These are phyloP conservation scores for Hyphopichia pseudoburtonii DNA, from an alignment of 1,139 yeast species.

Conservation along the genomic window DNA sequence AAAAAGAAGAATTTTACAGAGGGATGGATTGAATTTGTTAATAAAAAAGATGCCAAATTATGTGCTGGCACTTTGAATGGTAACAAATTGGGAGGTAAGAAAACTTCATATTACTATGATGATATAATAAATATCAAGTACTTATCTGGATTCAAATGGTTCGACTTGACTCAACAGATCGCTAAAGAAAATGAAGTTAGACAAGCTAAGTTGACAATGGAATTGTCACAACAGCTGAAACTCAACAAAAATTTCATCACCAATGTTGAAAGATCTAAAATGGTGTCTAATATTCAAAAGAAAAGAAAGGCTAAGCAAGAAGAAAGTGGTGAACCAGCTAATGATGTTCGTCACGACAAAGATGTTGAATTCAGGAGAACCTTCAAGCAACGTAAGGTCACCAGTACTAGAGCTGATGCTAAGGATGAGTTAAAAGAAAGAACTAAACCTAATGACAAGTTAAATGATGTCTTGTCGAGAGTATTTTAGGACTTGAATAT, in stretches of 20 bases:
- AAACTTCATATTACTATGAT: conserved; percentile 90
- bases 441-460: conserved; percentile 41
- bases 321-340: conserved; percentile 10
- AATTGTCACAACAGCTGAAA: conserved; percentile 84
- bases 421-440: conserved; percentile 45
- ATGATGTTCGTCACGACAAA: conserved; percentile 10
- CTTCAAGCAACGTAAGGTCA: conserved; percentile 63
- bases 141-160: conserved; percentile 91
- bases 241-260: conserved; percentile 79
- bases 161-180: conserved; percentile 89
- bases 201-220: conserved; percentile 83
- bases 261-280: conserved; percentile 85
- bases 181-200: conserved; percentile 88
- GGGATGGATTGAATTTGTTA: conserved; percentile 94
- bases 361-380: conserved; percentile 45
- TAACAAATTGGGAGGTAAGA: conserved; percentile 86
- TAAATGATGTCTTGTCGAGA: conserved; percentile 47
- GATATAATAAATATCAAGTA: conserved; percentile 91
- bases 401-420: conserved; percentile 67
- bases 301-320: conserved; percentile 40
- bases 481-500: conserved; percentile 26
- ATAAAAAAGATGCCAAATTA: conserved; percentile 82
- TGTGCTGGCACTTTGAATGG: conserved; percentile 89
- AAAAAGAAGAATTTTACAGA: conserved; percentile 85
- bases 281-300: conserved; percentile 65